Evolutionary conservation across 352 stramenopile genomes (phyloP), one percentile per base, ranked within the genome.

Genomic region (Pythium grandisporangium): DNA sequence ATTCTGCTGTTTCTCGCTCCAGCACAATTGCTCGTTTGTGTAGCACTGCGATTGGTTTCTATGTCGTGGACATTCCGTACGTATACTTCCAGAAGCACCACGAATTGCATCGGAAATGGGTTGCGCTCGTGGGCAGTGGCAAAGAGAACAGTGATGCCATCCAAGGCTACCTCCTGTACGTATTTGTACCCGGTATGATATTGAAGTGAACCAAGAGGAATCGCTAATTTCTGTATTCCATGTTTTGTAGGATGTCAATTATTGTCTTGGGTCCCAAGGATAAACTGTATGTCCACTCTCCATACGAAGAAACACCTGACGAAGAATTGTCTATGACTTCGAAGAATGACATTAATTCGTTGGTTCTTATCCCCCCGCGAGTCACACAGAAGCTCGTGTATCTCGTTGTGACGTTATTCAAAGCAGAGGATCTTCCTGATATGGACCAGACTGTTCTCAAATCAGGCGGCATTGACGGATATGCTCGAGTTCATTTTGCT

Each of bases 51-150:
- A 82, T 96, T 23, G 86, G 86, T 2, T 84, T 79, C 49, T 95
- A 92, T 45, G 66, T 63, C 32, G 64, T 95, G 20, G 84, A 96
- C 29, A 72, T 91, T 21, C 66, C 77, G 17, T 90, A 86, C 46
- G 66, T 92, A 7, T 90, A 96, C 61, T 87, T 84, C 46, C 68
- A 77, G 23, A 61, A 66, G 11, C 64, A 94, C 33, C 87, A 96
- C 55, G 79, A 96, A 55, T 53, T 95, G 20, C 77, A 95, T 47
- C 73, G 80, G 23, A 78, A 91, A 34, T 96, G 87, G 87, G 81
- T 96, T 24, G 80, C 79, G 17, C 49, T 96, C n/a, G 75, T 95
- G 8, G 83, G 70, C 3, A 74, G 51, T 38, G 61, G 55, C 3
- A 70, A 85, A 43, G 81, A 70, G 44, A 80, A 84, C 37, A 85